Evolutionary conservation across 2,329 filamentous ascomycete genomes (phyloP), one percentile per base, ranked within the genome.

Genomic region (Aureobasidium melanogenum): DNA sequence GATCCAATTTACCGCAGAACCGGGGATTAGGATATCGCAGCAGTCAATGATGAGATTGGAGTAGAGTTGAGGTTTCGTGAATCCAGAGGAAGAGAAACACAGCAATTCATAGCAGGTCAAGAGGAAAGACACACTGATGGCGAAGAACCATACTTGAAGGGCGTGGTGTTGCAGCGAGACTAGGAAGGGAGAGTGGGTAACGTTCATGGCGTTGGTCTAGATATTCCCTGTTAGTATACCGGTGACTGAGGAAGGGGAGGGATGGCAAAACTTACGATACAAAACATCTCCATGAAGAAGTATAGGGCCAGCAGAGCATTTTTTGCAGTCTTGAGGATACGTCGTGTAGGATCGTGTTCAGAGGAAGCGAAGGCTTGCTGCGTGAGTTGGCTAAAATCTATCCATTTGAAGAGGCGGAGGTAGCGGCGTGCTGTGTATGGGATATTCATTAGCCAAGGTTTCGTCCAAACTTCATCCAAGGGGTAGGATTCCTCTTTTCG

Each of bases 91-190:
- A n/a, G 51, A 43, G 26, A 22, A 17, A 19, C 1, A 38, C 32
- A 58, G 22, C 1, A 83, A 69, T 63, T 76, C 72, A 63, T 82
- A 65, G 34, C 77, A 32, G 1, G 76, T 74, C 26, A 76, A 67
- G 2, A 80, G 44, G 0, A 83, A 73, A 0, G 80, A 82, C 62
- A 63, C 81, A 12, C 74, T 74, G 24, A 90, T 74, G 0, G 81
- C 80, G 41, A 85, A 82, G 64, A 89, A 82, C 88, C 88, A 91
- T 72, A 88, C 85, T 57, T 84, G 80, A 73, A 88, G 84, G 0
- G 82, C 83, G 72, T 90, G 85, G 48, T 83, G 77, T 41, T 59
- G 55, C 4, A 88, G 67, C 28, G 64, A 66, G n/a, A 67, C 66
- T 17, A 79, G 79, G 71, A 76, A 80, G 0, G 69, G 50, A 1